Base-by-base conservation (phyloP, 2,329 filamentous ascomycete species). In the Penicillium sumatraense region DNA sequence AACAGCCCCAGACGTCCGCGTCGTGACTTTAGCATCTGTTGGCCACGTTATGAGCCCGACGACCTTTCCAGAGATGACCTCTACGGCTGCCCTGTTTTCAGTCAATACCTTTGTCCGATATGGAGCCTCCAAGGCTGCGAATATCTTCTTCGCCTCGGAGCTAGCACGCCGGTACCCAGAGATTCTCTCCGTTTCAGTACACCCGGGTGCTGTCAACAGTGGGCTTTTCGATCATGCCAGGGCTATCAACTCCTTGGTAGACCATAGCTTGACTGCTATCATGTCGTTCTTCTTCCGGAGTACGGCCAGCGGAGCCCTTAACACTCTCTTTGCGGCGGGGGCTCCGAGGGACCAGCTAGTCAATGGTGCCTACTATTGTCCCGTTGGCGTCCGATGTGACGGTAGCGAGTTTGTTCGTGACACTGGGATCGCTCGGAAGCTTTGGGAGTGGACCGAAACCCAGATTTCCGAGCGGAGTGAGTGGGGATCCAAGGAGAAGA, bases 101-200 rank as follows among this genome's bases (percentile, higher is more conserved):
- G 54, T 65, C 4, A 75, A 72, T 29, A 73, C 76, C 3, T 80
- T 76, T 72, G 65, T 70, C 2, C 78, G 80, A 1, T 85, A 84
- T 60, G 78, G 73, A 8, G 76, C 79, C n/a, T 80, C 77, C 55
- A 84, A 82, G 59, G 70, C 77, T 2, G 78, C 79, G 1, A 80
- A 78, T 53, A 73, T 81, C n/a, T 63, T 81, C 5, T 77, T 75
- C 24, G 75, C 77, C 0, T 66, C 69, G 0, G 76, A 80, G 54
- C 57, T 82, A 1, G 73, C 73, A 2, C 67, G 72, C 1, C 71
- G 73, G 0, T 69, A 77, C 35, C 67, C 67, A 3, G 62, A 68
- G 1, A 54, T 69, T 14, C 73, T 65, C 6, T 69, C 75, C 20
- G 72, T 83, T 9, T 74, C 78, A 0, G 62, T 84, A 1, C 82